phyloP scores from a whole-genome alignment of 2,329 filamentous ascomycete genomes.

The Colletotrichum navitas region DNA sequence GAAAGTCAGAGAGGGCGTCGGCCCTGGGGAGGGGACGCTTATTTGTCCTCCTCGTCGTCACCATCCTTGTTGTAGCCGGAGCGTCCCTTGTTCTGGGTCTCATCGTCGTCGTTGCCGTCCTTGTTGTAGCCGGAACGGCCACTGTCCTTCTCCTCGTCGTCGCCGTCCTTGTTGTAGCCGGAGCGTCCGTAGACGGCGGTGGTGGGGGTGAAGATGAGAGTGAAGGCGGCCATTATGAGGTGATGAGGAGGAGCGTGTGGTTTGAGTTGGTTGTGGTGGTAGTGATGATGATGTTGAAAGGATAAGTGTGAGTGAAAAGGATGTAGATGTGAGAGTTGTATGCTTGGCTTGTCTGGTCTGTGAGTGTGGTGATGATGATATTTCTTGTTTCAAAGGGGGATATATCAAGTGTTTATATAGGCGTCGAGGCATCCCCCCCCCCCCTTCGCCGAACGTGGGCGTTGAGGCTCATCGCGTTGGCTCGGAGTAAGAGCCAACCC shows the following conservation, averaged over 20 bases:
- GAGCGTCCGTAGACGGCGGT: slow-evolving; percentile 57
- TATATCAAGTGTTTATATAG: slow-evolving; percentile 37
- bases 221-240: slow-evolving; percentile 54
- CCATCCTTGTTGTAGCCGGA: slow-evolving; percentile 62
- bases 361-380: slow-evolving; percentile 27
- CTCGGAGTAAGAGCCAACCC: slow-evolving; percentile 30
- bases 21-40: slow-evolving; percentile 30
- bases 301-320: slow-evolving; percentile 44
- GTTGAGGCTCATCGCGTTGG: slow-evolving; percentile 35
- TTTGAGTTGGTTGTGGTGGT: slow-evolving; percentile 33
- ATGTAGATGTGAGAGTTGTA: slow-evolving; percentile 23
- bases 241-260: slow-evolving; percentile 27
- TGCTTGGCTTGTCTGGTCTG: slow-evolving; percentile 29
- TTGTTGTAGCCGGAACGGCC: slow-evolving; percentile 59
- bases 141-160: slow-evolving; percentile 48
- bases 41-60: slow-evolving; percentile 54
- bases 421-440: slow-evolving; percentile 14
- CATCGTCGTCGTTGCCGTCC: slow-evolving; percentile 51
- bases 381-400: slow-evolving; percentile 14
- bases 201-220: slow-evolving; percentile 49
- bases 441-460: slow-evolving; percentile 6
- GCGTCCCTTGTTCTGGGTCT: slow-evolving; percentile 57
- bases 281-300: slow-evolving; percentile 46
- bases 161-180: slow-evolving; percentile 58
- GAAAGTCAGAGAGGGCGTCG: neutral